These are phyloP conservation scores for Raddia distichophylla DNA, from an alignment of 176 grass and related monocot genomes.

Conservation along the genomic window DNA sequence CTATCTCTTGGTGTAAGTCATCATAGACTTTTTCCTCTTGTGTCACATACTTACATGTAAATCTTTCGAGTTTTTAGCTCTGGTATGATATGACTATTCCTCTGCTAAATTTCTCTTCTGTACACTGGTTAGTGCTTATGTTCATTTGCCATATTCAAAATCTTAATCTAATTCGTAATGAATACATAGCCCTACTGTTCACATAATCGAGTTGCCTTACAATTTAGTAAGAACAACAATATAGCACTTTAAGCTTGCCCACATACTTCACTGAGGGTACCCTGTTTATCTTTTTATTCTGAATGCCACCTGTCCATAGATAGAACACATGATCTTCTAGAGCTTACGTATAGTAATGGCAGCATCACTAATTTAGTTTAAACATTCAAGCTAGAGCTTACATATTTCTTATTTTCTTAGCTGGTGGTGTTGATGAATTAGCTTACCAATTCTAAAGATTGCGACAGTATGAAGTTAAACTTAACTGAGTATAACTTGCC, in stretches of 20 bases:
- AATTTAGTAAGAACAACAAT: slow-evolving; percentile 28
- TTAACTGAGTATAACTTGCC: not conserved
- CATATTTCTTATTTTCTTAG: not conserved
- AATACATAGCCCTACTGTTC: slow-evolving; percentile 4
- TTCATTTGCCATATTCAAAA: not conserved
- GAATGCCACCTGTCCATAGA: not conserved
- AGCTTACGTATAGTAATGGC: not conserved
- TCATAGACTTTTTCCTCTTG: slow-evolving; percentile 33
- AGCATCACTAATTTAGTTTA: slow-evolving; percentile 7
- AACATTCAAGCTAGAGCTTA: not conserved
- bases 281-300: slow-evolving; percentile 7
- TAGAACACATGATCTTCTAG: not conserved
- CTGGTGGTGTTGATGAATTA: not conserved
- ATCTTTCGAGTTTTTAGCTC: slow-evolving; percentile 12
- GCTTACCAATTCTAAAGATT: not conserved
- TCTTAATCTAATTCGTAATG: not conserved
- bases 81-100: slow-evolving; percentile 6
- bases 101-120: not conserved
- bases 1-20: slow-evolving; percentile 91
- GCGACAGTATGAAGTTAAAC: not conserved
- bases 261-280: not conserved
- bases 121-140: not conserved
- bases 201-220: slow-evolving; percentile 25
- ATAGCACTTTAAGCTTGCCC: slow-evolving; percentile 25
- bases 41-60: slow-evolving; percentile 10